Percentiles rank a stretch among this genome's conserved stretches.
Evolutionary conservation across 345 rosid species (phyloP).

Genomic region (Raphanus sativus): DNA sequence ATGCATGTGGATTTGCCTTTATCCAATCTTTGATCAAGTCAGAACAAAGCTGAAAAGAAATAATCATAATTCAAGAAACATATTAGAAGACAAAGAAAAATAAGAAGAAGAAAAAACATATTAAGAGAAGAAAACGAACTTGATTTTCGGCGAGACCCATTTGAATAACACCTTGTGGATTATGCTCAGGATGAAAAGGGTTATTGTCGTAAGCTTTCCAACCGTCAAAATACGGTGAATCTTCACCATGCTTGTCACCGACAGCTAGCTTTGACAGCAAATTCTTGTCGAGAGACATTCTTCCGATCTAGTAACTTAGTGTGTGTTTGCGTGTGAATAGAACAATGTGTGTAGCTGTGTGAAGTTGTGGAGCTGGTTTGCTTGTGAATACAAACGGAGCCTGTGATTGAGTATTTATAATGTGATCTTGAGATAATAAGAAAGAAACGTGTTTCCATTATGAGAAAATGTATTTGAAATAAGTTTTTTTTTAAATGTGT

Average conservation of each 20-base stretch:
- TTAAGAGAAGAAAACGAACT: constrained; percentile 41
- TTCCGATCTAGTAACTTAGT: not conserved
- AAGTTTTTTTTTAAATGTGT: not conserved
- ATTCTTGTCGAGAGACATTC: constrained; percentile 7
- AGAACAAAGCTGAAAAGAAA: constrained; percentile 55
- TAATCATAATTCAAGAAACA: not conserved
- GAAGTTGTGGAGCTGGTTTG: constrained; percentile 1
- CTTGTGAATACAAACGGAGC: constrained; percentile 4
- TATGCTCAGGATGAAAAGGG: constrained; percentile 55
- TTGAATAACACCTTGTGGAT: constrained; percentile 74
- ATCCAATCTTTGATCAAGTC: constrained; percentile 68
- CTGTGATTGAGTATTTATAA: constrained; percentile 16
- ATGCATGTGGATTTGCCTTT: constrained; percentile 55
- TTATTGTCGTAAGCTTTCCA: constrained; percentile 77
- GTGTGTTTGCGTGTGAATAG: not conserved
- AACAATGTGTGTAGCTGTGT: constrained; percentile 11
- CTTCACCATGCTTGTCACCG: constrained; percentile 63
- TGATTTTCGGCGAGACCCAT: constrained; percentile 89
- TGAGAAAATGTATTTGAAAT: not conserved
- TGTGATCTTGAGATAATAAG: not conserved
- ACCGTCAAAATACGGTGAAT: constrained; percentile 74
- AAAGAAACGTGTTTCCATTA: constrained; percentile 1
- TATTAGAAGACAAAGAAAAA: not conserved
- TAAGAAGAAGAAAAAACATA: not conserved
- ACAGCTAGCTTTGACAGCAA: constrained; percentile 60